Percentiles rank a stretch among this genome's conserved stretches.
Evolutionary conservation across 257 asterid genomes (phyloP).

Genomic region (Lantana camara): DNA sequence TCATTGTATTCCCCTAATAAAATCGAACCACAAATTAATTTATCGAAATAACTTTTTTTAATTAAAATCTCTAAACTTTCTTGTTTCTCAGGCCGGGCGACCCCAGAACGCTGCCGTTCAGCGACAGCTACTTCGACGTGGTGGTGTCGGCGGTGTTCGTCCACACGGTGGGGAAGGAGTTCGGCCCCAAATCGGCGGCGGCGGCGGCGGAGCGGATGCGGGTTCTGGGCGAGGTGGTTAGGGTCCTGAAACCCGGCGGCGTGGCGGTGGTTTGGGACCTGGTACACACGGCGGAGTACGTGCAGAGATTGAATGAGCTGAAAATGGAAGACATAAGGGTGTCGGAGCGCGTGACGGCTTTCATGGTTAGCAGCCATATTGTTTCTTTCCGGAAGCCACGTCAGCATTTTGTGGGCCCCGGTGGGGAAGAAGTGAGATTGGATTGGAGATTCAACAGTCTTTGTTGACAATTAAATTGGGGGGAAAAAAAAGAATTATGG

Average conservation of each 20-base stretch:
- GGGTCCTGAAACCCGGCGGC: slow-evolving; percentile 88
- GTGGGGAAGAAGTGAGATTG: slow-evolving; percentile 74
- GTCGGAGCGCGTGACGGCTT: slow-evolving; percentile 92
- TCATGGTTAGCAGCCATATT: slow-evolving; percentile 85
- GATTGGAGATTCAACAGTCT: slow-evolving; percentile 92
- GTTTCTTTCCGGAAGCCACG: slow-evolving; percentile 81
- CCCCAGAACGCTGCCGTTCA: slow-evolving; percentile 79
- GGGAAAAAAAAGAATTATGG: slow-evolving; percentile 2
- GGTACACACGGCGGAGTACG: slow-evolving; percentile 83
- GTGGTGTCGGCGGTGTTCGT: slow-evolving; percentile 93
- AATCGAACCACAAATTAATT: too few species aligned
- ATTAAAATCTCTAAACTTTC: neutral
- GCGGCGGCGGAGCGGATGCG: slow-evolving; percentile 92
- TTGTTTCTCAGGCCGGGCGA: slow-evolving; percentile 67
- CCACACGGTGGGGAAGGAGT: slow-evolving; percentile 91
- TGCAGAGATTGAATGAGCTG: slow-evolving; percentile 70
- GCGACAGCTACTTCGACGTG: slow-evolving; percentile 83
- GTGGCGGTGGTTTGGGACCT: slow-evolving; percentile 94
- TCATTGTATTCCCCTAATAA: too few species aligned
- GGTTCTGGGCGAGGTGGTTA: slow-evolving; percentile 78
- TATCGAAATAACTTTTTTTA: too few species aligned
- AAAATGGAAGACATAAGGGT: slow-evolving; percentile 87
- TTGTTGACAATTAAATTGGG: slow-evolving; percentile 43
- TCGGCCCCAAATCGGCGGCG: slow-evolving; percentile 73
- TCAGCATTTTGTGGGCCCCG: slow-evolving; percentile 73